Percentiles rank a stretch among this genome's conserved stretches.
Evolutionary conservation across 2,329 filamentous ascomycete species (phyloP).

Genomic region (Fusarium sororula): DNA sequence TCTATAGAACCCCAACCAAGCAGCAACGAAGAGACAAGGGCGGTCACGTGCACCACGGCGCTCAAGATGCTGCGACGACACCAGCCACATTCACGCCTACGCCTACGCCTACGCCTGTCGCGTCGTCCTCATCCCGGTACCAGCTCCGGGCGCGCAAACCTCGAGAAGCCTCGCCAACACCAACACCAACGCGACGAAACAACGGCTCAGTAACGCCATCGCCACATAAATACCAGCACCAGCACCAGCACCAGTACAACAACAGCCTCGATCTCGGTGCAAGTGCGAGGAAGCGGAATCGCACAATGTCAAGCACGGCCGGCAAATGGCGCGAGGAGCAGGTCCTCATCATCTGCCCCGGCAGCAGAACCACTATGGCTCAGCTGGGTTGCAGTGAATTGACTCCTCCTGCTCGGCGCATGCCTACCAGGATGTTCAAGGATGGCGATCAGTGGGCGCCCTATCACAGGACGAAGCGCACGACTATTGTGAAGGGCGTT

Average conservation of each 20-base stretch:
- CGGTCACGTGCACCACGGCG: constrained; percentile 28
- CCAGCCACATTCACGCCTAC: constrained; percentile 36
- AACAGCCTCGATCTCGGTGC: background rate
- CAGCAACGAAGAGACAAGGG: background rate
- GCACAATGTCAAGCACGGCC: constrained; percentile 63
- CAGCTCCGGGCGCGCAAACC: constrained; percentile 39
- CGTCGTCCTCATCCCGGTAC: constrained; percentile 34
- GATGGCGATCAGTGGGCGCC: constrained; percentile 82
- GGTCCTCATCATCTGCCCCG: constrained; percentile 78
- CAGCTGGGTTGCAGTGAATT: constrained; percentile 92
- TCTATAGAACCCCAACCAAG: constrained; percentile 9
- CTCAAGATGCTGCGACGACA: background rate
- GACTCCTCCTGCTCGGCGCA: constrained; percentile 85
- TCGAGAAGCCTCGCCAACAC: constrained; percentile 31
- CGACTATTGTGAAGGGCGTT: constrained; percentile 59
- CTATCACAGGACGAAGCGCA: constrained; percentile 77
- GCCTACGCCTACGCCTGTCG: constrained; percentile 25
- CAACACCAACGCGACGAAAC: constrained; percentile 34
- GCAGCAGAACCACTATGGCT: constrained; percentile 89
- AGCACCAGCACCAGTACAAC: background rate
- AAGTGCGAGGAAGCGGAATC: constrained; percentile 10
- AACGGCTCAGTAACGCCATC: constrained; percentile 21
- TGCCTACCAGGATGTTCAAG: constrained; percentile 94
- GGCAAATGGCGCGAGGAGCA: constrained; percentile 72
- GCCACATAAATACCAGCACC: background rate